Evolutionary conservation across 345 rosid genomes (phyloP), one percentile per base, ranked within the genome.

Genomic region (Acer campestre): DNA sequence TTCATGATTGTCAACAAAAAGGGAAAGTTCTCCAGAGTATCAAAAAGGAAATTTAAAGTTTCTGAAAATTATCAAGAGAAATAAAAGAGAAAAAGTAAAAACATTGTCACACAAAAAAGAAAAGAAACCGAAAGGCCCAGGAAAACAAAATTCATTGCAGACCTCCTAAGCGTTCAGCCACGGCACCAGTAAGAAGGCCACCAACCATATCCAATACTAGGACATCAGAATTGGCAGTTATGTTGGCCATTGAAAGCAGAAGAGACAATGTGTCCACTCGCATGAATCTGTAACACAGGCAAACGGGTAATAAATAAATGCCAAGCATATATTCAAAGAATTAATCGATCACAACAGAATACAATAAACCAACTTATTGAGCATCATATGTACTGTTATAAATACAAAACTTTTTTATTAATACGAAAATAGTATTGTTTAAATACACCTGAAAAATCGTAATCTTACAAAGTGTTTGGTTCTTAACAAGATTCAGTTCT

Each of bases 111-210:
- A 35, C 38, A 35, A 35, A 35, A 35, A 35, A 35, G 38, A 4
- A 35, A 35, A 5, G 38, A 1, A 35, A 35, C 38, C 4, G 0
- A 70, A 71, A 27, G 40, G 64, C 18, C 46, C 49, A 29, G 5
- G 40, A 31, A 29, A 73, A 7, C 68, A 44, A 77, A 67, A 49
- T 64, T 75, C 23, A 46, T 20, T 20, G 7, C 75, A 59, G 75
- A 94, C 98, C 98, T 85, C 98, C 98, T 84, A 92, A 82, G 58
- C 97, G 88, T 79, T 94, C 98, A 67, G 98, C 97, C 74, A 96
- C 95, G 53, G 97, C 98, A 81, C 98, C 98, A 78, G 97, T 89
- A 77, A 96, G 78, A 77, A 96, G 95, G 51, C 98, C 99, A 79
- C 97, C 98, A 81, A 92, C 91, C 93, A 86, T 88, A 88, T 96